These are phyloP conservation scores for Sugiyamaella mastotermitis DNA, from an alignment of 805 yeast genomes.

Conservation along the genomic window DNA sequence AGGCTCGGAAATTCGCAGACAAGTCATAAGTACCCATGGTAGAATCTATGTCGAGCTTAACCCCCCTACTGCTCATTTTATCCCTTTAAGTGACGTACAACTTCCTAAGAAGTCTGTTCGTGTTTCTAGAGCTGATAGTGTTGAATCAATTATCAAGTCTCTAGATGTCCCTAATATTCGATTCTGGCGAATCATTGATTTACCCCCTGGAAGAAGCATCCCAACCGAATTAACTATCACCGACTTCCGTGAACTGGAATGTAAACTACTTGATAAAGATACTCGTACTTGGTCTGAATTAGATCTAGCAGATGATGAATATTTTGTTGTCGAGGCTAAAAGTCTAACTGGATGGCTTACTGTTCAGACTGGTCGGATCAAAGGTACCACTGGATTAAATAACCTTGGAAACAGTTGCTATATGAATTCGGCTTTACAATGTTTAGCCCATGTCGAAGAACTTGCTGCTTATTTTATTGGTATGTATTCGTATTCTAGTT, in stretches of 20 bases:
- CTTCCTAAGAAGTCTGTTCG: conserved; percentile 2
- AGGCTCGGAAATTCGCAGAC: neutral
- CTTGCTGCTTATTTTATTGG: conserved; percentile 63
- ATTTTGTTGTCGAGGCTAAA: conserved; percentile 14
- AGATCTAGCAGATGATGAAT: neutral
- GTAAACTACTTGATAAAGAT: neutral
- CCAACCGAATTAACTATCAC: neutral
- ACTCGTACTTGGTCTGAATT: neutral
- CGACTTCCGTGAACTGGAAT: neutral
- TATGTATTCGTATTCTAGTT: conserved; percentile 1
- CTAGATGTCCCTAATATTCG: conserved; percentile 1
- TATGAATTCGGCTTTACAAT: conserved; percentile 92
- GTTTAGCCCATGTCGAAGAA: conserved; percentile 79
- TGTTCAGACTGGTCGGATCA: conserved; percentile 3
- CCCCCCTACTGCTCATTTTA: conserved; percentile 4
- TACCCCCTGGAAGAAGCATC: neutral
- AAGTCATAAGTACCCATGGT: conserved; percentile 5
- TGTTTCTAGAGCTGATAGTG: neutral
- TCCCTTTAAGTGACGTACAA: conserved; percentile 3
- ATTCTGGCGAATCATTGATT: conserved; percentile 1
- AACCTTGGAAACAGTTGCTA: conserved; percentile 90
- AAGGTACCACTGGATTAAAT: conserved; percentile 55
- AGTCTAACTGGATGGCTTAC: conserved; percentile 16
- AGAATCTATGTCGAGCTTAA: conserved; percentile 1
- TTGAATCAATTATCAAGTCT: conserved; percentile 1